phyloP scores from a whole-genome alignment of 257 asterid genomes.

The Solanum corneliomulleri region DNA sequence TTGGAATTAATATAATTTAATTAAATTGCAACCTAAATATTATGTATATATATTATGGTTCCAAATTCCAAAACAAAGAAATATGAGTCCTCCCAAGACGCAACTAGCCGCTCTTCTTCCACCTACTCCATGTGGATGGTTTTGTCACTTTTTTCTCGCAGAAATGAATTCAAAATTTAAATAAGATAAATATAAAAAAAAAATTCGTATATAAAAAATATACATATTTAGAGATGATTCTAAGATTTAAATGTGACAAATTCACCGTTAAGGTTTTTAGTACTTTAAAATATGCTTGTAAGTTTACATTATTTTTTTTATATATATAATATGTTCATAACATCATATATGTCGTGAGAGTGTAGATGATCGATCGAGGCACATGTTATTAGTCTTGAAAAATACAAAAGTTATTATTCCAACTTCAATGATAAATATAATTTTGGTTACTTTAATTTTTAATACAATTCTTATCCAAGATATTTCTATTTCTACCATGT shows the following conservation, averaged over 20 bases:
- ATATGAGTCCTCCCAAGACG: slow-evolving; percentile 18
- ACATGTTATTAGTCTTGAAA: not conserved
- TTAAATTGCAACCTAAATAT: not conserved
- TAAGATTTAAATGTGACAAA: not conserved
- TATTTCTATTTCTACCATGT: not conserved
- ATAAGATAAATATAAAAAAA: not conserved
- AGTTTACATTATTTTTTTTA: not conserved
- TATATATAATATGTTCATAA: too few relatives aligned
- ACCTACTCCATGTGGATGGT: slow-evolving; percentile 37
- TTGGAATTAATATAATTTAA: not conserved
- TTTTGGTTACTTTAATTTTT: not conserved
- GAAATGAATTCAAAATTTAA: not conserved
- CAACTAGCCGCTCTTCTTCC: not conserved
- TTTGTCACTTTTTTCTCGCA: not conserved
- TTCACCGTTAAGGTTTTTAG: not conserved
- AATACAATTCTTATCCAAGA: not conserved
- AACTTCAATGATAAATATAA: not conserved
- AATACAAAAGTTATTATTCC: not conserved
- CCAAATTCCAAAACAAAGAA: slow-evolving; percentile 9
- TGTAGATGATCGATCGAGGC: not conserved
- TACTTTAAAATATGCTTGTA: not conserved
- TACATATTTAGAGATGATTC: fast-evolving
- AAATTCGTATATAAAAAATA: not conserved
- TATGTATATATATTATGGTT: too few relatives aligned
- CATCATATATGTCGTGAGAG: not conserved